A percentile compares a stretch with the other conserved stretches of the same genome.
phyloP scores from a whole-genome alignment of 2,329 filamentous ascomycete species.

The Xylaria arbuscula region DNA sequence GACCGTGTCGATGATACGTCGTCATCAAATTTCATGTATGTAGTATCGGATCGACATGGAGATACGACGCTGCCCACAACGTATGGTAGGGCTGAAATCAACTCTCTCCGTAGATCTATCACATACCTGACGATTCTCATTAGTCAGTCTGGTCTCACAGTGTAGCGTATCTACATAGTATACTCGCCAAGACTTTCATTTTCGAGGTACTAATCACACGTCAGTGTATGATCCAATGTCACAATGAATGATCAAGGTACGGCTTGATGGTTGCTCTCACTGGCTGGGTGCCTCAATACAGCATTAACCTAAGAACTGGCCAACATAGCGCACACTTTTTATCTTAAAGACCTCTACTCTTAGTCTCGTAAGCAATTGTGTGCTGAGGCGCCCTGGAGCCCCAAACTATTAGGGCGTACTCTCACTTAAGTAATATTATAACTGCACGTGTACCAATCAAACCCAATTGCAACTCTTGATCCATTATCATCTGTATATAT shows the following conservation, averaged over 20 bases:
- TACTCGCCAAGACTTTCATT: slow-evolving; percentile 2
- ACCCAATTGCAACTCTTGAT: not conserved
- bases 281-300: too few relatives aligned
- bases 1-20: not conserved
- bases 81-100: not conserved
- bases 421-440: too few relatives aligned
- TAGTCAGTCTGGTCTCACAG: not conserved
- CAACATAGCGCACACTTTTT: too few relatives aligned
- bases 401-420: too few relatives aligned
- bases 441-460: too few relatives aligned
- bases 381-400: too few relatives aligned
- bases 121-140: not conserved
- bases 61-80: not conserved
- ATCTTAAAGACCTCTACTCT: too few relatives aligned
- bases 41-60: not conserved
- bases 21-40: not conserved
- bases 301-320: too few relatives aligned
- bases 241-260: too few relatives aligned
- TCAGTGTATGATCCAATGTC: too few relatives aligned
- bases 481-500: not conserved
- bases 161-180: not conserved
- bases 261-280: too few relatives aligned
- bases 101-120: not conserved
- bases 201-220: not conserved
- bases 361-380: too few relatives aligned